A percentile compares a stretch with the other conserved stretches of the same genome.
Conservation (phyloP, 805 yeast species). For the Zygotorulaspora sp. region DNA sequence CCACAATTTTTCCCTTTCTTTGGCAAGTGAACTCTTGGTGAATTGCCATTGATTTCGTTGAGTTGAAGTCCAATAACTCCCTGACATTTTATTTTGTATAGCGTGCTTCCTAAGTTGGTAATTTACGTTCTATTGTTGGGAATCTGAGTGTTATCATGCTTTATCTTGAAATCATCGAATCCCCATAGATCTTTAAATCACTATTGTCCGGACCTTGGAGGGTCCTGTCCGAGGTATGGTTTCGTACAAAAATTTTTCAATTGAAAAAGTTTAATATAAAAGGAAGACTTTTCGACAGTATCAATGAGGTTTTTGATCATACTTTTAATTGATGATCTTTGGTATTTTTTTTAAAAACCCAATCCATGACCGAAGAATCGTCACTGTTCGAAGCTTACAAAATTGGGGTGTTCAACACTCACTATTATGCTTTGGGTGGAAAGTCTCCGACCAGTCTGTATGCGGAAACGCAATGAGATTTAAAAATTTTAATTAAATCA, state of each 20-base stretch:
- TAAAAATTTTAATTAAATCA: slow-evolving; percentile 37
- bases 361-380: slow-evolving; percentile 74
- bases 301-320: too few relatives aligned
- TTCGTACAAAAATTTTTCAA: not conserved
- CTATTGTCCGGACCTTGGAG: not conserved
- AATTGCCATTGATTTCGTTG: slow-evolving; percentile 81
- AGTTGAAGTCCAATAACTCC: slow-evolving; percentile 82
- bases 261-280: too few relatives aligned
- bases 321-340: too few relatives aligned
- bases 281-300: too few relatives aligned
- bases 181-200: too few relatives aligned
- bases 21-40: slow-evolving; percentile 53
- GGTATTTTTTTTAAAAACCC: slow-evolving; percentile 23
- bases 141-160: too few relatives aligned
- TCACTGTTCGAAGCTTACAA: slow-evolving; percentile 62
- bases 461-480: slow-evolving; percentile 58
- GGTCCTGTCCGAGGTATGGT: too few relatives aligned
- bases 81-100: too few relatives aligned
- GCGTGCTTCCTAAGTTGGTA: too few relatives aligned
- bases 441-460: slow-evolving; percentile 73
- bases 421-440: slow-evolving; percentile 62
- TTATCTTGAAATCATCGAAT: too few relatives aligned
- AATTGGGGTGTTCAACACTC: slow-evolving; percentile 38
- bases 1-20: slow-evolving; percentile 41
- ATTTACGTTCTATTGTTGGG: not conserved